Percentiles rank a stretch among this genome's conserved stretches.
These are phyloP conservation scores for Aspergillus ruber DNA, from an alignment of 2,329 filamentous ascomycete genomes.

Conservation along the genomic window DNA sequence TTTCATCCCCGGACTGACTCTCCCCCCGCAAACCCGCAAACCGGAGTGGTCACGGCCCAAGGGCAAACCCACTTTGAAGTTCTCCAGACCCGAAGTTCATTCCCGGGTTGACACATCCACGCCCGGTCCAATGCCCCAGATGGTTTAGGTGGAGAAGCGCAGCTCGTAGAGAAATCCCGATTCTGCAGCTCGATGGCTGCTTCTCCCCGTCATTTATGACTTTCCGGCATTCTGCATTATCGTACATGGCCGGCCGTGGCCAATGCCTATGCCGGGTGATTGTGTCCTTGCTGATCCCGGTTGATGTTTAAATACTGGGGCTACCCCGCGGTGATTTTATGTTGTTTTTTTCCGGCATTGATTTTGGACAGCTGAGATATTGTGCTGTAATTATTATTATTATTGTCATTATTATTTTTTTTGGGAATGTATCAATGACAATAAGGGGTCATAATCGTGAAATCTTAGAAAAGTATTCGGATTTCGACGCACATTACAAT, in stretches of 20 bases:
- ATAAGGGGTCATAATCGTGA: no score
- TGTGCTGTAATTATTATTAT: no score
- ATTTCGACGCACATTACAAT: constrained; percentile 13
- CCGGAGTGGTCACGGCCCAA: neutral
- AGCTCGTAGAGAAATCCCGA: neutral
- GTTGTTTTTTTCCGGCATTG: neutral
- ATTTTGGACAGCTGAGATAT: no score
- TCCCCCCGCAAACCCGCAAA: neutral
- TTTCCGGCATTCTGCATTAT: neutral
- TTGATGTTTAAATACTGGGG: neutral
- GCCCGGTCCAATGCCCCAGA: neutral
- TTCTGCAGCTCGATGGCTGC: neutral
- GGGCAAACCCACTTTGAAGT: neutral
- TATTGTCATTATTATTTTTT: no score
- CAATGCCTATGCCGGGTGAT: neutral
- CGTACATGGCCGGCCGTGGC: neutral
- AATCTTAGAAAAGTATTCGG: neutral
- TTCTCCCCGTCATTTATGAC: neutral
- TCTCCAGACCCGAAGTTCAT: neutral
- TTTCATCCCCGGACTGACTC: neutral
- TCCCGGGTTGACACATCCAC: no score
- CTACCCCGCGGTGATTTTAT: neutral
- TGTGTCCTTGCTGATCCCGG: neutral
- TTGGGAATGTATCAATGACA: no score
- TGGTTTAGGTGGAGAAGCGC: neutral